A percentile compares a stretch with the other conserved stretches of the same genome.
Evolutionary conservation across 2,329 filamentous ascomycete genomes (phyloP).

Genomic region (Cytospora piceicola): DNA sequence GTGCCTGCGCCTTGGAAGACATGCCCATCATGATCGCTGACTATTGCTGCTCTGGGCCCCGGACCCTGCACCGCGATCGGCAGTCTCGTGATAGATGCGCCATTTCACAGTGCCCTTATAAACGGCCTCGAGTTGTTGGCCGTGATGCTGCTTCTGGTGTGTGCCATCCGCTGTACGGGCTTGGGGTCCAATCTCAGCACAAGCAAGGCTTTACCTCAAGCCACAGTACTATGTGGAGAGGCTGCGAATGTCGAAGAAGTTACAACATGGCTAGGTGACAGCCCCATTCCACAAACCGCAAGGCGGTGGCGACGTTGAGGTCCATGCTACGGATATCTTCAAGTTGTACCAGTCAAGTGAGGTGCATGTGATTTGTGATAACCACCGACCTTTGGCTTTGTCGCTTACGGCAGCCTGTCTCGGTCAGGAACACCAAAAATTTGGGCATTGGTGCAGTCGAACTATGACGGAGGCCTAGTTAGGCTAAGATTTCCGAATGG

Average conservation of each 20-base stretch:
- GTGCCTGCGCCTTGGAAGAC: neutral
- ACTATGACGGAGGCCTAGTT: slow-evolving; percentile 1
- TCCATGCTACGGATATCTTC: neutral
- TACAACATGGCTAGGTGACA: neutral
- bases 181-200: neutral
- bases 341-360: neutral
- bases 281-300: neutral
- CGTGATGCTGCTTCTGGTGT: neutral
- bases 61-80: slow-evolving; percentile 11
- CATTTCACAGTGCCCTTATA: neutral
- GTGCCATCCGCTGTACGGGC: neutral
- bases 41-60: neutral
- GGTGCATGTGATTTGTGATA: neutral
- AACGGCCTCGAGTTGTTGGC: neutral
- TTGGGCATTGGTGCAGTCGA: neutral
- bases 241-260: neutral
- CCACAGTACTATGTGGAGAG: slow-evolving; percentile 4
- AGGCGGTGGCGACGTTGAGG: neutral
- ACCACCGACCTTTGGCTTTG: neutral
- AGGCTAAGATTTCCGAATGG: slow-evolving; percentile 12
- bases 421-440: neutral
- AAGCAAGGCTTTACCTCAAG: neutral
- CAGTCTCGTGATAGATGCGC: neutral
- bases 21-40: slow-evolving; percentile 1
- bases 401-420: neutral